phyloP scores from a whole-genome alignment of 768 basidiomycete genomes.

The Podaxis mareebaensis region DNA sequence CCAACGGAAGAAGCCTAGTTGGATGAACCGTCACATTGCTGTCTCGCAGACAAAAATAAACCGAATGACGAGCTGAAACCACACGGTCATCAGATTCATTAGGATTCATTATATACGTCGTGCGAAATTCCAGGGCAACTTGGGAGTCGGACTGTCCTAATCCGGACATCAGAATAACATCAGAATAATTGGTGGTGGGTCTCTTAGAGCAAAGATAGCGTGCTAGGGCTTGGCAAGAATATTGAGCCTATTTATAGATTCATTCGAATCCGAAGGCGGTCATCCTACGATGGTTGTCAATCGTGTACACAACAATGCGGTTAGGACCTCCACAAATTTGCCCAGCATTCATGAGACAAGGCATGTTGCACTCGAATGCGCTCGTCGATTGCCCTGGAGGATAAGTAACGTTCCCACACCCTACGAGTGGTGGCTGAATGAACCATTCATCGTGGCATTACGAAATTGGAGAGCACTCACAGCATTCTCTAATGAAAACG shows the following conservation, averaged over 20 bases:
- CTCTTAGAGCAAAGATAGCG: no score
- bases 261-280: not conserved
- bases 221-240: not conserved
- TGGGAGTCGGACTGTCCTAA: not conserved
- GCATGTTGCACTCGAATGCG: conserved; percentile 17
- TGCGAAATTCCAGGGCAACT: not conserved
- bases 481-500: conserved; percentile 15
- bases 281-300: not conserved
- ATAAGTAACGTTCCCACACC: conserved; percentile 20
- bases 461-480: conserved; percentile 14
- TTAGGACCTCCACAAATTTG: conserved; percentile 22
- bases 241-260: not conserved
- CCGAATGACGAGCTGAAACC: not conserved
- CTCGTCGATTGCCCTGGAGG: conserved; percentile 11
- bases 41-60: not conserved
- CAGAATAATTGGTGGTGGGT: no score
- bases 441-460: no score
- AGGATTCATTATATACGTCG: not conserved
- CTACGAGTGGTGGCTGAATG: not conserved
- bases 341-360: conserved; percentile 21
- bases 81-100: not conserved
- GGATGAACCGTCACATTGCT: not conserved
- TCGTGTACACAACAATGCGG: conserved; percentile 9
- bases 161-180: no score
- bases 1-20: not conserved